Evolutionary conservation across 352 stramenopile genomes (phyloP).

Genomic region (Phytophthora vignae): DNA sequence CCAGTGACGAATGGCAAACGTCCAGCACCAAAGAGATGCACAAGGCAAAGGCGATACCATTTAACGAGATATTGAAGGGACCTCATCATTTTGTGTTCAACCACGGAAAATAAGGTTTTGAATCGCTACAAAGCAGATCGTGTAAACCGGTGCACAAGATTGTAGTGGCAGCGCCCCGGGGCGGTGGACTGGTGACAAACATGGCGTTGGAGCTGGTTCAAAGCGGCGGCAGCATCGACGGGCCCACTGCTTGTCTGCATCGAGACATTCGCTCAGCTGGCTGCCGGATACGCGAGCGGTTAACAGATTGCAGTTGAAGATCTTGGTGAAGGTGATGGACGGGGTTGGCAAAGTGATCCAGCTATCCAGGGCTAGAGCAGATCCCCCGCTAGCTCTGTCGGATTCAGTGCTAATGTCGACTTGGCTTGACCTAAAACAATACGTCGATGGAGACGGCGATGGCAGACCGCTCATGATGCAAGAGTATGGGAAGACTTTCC

Average conservation of each 20-base stretch:
- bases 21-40: too few species aligned
- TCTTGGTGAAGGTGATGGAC: background rate
- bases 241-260: background rate
- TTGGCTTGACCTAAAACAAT: background rate
- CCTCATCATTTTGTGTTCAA: background rate
- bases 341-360: background rate
- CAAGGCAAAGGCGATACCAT: background rate
- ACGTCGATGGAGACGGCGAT: background rate
- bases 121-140: background rate
- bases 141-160: background rate
- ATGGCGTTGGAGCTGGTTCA: background rate
- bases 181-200: background rate
- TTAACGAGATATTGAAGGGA: background rate
- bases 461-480: background rate
- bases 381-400: background rate
- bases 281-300: too few species aligned
- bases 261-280: too few species aligned
- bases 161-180: background rate
- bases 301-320: background rate
- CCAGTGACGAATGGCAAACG: too few species aligned
- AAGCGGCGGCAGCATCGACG: background rate
- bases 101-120: background rate
- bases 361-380: background rate
- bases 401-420: background rate
- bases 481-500: background rate